Evolutionary conservation across 2,329 filamentous ascomycete genomes (phyloP).

Genomic region (Colletotrichum sp.): DNA sequence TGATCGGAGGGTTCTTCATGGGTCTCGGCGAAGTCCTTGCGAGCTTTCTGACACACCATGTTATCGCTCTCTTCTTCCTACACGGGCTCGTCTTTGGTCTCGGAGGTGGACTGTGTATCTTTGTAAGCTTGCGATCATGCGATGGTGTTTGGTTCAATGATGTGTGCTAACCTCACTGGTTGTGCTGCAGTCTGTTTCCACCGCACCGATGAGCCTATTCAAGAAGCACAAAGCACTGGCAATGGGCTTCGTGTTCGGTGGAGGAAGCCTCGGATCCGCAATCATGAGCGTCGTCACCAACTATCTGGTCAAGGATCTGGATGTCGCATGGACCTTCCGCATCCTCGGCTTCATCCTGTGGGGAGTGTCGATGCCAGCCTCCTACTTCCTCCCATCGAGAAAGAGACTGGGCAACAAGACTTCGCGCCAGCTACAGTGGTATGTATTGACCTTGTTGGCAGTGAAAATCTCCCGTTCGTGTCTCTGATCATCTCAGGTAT

Average conservation of each 20-base stretch:
- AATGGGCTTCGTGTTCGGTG: slow-evolving; percentile 31
- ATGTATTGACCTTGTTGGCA: neutral
- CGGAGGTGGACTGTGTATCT: slow-evolving; percentile 27
- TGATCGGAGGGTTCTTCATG: slow-evolving; percentile 27
- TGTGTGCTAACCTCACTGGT: neutral
- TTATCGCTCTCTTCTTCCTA: slow-evolving; percentile 27
- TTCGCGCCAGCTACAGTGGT: slow-evolving; percentile 27
- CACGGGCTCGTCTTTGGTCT: slow-evolving; percentile 30
- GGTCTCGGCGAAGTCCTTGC: slow-evolving; percentile 31
- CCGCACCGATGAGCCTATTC: slow-evolving; percentile 29
- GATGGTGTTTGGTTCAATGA: neutral
- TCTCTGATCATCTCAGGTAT: slow-evolving; percentile 21
- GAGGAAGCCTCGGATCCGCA: slow-evolving; percentile 29
- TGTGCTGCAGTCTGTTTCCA: slow-evolving; percentile 26
- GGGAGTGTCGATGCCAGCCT: slow-evolving; percentile 30
- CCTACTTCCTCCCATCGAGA: slow-evolving; percentile 22
- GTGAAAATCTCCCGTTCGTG: no score
- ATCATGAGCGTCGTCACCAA: slow-evolving; percentile 29
- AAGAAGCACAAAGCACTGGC: slow-evolving; percentile 29
- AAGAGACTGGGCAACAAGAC: neutral
- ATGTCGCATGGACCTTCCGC: slow-evolving; percentile 30
- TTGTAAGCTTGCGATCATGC: slow-evolving; percentile 17
- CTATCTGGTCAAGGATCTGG: slow-evolving; percentile 25
- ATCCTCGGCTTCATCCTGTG: slow-evolving; percentile 29
- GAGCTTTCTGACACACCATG: slow-evolving; percentile 25